phyloP scores from a whole-genome alignment of 1,284 basidiomycete genomes.

The Ganoderma lucidum region DNA sequence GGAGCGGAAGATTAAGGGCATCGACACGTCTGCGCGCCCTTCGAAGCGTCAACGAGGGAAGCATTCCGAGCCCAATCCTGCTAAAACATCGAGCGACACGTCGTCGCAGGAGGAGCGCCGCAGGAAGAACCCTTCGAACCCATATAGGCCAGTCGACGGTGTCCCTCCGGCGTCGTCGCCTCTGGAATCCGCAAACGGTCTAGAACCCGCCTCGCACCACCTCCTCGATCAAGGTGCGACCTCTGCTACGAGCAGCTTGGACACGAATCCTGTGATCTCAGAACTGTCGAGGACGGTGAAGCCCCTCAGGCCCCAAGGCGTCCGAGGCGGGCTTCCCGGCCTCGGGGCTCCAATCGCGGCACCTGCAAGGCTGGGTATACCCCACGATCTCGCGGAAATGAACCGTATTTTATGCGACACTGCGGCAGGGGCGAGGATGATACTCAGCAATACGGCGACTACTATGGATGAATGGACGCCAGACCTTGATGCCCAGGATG shows the following conservation, averaged over 20 bases:
- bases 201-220: too few relatives aligned
- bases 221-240: not conserved
- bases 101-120: not conserved
- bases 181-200: not conserved
- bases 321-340: not conserved
- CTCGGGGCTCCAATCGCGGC: conserved; percentile 4
- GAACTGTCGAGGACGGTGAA: conserved; percentile 10
- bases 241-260: not conserved
- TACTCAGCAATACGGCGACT: conserved; percentile 1
- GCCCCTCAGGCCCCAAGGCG: conserved; percentile 1
- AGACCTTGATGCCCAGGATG: conserved; percentile 20
- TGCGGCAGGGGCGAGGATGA: conserved; percentile 20
- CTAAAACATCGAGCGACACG: not conserved
- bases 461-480: conserved; percentile 17
- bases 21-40: conserved; percentile 3
- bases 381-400: conserved; percentile 16
- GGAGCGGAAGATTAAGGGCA: not conserved
- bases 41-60: conserved; percentile 20
- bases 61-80: conserved; percentile 9
- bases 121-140: not conserved
- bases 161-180: not conserved
- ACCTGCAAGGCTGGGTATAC: conserved; percentile 13
- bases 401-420: conserved; percentile 17
- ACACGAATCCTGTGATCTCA: not conserved
- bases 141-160: not conserved